phyloP scores from a whole-genome alignment of 768 basidiomycete species.

The Trametes villosa region DNA sequence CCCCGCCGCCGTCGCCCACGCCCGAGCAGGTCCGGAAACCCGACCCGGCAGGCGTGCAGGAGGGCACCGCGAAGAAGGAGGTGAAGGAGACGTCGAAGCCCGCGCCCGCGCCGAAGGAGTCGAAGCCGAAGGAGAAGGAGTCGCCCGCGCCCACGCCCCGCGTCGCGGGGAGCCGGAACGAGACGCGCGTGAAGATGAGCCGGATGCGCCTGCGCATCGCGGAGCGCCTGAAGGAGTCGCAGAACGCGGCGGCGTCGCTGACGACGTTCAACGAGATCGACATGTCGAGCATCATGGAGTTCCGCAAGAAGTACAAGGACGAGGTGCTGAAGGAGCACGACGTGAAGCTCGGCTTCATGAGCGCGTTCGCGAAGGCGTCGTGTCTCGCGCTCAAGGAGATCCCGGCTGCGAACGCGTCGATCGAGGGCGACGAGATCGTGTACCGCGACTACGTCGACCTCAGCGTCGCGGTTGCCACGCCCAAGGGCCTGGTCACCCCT shows the following conservation, averaged over 20 bases:
- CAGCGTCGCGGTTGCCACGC: conserved; percentile 95
- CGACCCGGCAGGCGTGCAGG: conserved; percentile 36
- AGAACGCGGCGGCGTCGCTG: conserved; percentile 93
- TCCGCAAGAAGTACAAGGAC: conserved; percentile 96
- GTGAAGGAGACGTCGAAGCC: conserved; percentile 39
- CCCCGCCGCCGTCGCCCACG: conserved; percentile 50
- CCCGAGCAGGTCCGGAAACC: conserved; percentile 32
- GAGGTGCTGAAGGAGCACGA: conserved; percentile 87
- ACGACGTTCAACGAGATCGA: conserved; percentile 99
- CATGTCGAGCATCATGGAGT: conserved; percentile 93
- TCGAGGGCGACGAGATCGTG: conserved; percentile 93
- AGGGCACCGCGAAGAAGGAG: conserved; percentile 40
- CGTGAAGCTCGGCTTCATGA: conserved; percentile 98
- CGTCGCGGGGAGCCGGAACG: conserved; percentile 64
- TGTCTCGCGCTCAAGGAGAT: conserved; percentile 87
- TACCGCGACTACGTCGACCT: conserved; percentile 93
- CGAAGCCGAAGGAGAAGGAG: conserved; percentile 33
- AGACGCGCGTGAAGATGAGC: conserved; percentile 98
- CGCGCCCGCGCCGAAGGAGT: conserved; percentile 30
- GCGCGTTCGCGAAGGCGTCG: conserved; percentile 90
- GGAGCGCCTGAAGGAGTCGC: conserved; percentile 96
- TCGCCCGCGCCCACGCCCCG: conserved; percentile 40
- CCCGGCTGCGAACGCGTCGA: conserved; percentile 90
- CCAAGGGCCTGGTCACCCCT: conserved; percentile 96
- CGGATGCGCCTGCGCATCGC: conserved; percentile 98